These are phyloP conservation scores for Yamadazyma scolyti DNA, from an alignment of 805 yeast species.

Conservation along the genomic window DNA sequence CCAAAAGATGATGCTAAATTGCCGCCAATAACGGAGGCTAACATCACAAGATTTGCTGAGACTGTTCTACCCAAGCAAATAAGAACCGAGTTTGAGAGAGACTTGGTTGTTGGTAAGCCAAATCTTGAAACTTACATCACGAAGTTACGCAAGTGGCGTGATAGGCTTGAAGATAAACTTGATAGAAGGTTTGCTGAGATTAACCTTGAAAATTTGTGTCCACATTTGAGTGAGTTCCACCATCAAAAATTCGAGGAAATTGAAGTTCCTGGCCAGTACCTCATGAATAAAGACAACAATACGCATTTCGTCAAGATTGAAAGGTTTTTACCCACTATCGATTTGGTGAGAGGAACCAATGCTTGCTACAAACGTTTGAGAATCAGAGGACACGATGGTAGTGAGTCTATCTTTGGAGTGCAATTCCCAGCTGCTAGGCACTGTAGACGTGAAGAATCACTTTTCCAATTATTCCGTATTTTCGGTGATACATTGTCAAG, in stretches of 20 bases:
- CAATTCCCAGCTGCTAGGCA: slow-evolving; percentile 98
- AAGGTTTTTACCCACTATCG: slow-evolving; percentile 84
- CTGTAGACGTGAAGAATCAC: slow-evolving; percentile 92
- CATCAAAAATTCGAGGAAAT: slow-evolving; percentile 97
- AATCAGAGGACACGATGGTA: slow-evolving; percentile 92
- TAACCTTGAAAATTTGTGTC: slow-evolving; percentile 85
- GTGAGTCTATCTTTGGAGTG: slow-evolving; percentile 87
- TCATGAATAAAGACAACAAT: slow-evolving; percentile 82
- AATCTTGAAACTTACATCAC: slow-evolving; percentile 82
- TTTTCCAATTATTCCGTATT: slow-evolving; percentile 86
- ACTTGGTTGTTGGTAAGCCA: slow-evolving; percentile 83
- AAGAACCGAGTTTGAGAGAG: slow-evolving; percentile 86
- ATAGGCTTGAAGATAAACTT: slow-evolving; percentile 83
- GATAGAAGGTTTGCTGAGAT: slow-evolving; percentile 80
- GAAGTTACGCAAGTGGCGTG: slow-evolving; percentile 87
- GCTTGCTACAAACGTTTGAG: slow-evolving; percentile 86
- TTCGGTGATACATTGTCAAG: slow-evolving; percentile 77
- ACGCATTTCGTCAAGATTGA: slow-evolving; percentile 91
- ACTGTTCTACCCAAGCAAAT: slow-evolving; percentile 87
- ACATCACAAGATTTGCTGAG: slow-evolving; percentile 85
- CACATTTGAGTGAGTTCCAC: slow-evolving; percentile 94
- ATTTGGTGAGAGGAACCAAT: slow-evolving; percentile 83
- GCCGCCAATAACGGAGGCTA: slow-evolving; percentile 89
- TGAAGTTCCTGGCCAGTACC: slow-evolving; percentile 95
- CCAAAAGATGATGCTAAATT: slow-evolving; percentile 86